A percentile compares a stretch with the other conserved stretches of the same genome.
These are phyloP conservation scores for Micromonas commoda DNA, from an alignment of 139 green algal genomes.

Conservation along the genomic window DNA sequence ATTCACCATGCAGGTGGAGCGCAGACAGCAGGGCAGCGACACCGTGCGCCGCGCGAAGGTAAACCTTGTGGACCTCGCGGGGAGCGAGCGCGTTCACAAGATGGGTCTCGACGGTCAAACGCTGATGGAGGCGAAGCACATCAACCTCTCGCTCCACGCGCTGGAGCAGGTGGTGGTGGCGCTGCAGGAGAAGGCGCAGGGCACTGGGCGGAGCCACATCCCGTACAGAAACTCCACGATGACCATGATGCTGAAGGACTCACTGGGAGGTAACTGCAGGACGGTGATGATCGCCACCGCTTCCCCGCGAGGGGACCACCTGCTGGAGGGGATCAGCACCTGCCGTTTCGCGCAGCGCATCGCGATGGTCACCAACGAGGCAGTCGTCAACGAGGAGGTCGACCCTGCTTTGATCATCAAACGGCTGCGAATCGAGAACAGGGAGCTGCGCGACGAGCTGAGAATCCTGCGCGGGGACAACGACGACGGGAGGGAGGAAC, in stretches of 20 bases:
- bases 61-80: slow-evolving; percentile 66
- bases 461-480: slow-evolving; percentile 48
- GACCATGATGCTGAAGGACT: slow-evolving; percentile 70
- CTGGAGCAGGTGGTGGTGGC: slow-evolving; percentile 68
- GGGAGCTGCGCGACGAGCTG: slow-evolving; percentile 70
- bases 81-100: slow-evolving; percentile 57
- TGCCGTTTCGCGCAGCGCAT: slow-evolving; percentile 89
- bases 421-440: slow-evolving; percentile 58
- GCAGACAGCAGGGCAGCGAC: slow-evolving; percentile 55
- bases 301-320: slow-evolving; percentile 30
- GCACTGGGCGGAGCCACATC: slow-evolving; percentile 53
- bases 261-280: slow-evolving; percentile 77
- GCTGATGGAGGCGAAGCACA: slow-evolving; percentile 76
- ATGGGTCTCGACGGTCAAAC: slow-evolving; percentile 58
- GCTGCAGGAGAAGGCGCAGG: slow-evolving; percentile 54
- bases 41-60: slow-evolving; percentile 62
- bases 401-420: slow-evolving; percentile 71
- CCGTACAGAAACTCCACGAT: slow-evolving; percentile 87
- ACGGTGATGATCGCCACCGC: slow-evolving; percentile 50
- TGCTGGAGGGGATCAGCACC: slow-evolving; percentile 83
- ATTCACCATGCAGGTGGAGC: slow-evolving; percentile 70
- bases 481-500: slow-evolving; percentile 45
- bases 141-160: slow-evolving; percentile 79
- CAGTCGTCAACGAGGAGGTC: slow-evolving; percentile 80
- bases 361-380: slow-evolving; percentile 72